Conservation (phyloP, 2,329 filamentous ascomycete genomes). For the Fusarium continuum region DNA sequence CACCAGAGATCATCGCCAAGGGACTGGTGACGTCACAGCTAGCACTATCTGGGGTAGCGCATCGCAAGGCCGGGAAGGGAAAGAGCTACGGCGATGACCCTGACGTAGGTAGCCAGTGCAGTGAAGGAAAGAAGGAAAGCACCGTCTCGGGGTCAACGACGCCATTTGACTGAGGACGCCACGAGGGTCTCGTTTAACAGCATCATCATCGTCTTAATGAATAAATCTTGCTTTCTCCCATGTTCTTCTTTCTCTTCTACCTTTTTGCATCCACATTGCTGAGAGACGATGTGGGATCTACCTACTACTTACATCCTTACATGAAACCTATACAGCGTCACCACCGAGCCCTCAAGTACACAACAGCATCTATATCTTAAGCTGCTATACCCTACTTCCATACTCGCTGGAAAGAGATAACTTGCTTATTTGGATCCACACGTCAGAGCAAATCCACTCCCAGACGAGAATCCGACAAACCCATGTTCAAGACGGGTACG, state of each 20-base stretch:
- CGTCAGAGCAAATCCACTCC: slow-evolving; percentile 19
- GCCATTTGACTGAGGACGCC: slow-evolving; percentile 29
- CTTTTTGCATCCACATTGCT: not conserved
- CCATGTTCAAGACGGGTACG: slow-evolving; percentile 16
- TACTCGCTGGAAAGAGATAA: slow-evolving; percentile 21
- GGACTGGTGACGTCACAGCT: slow-evolving; percentile 38
- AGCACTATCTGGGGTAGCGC: slow-evolving; percentile 39
- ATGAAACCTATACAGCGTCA: slow-evolving; percentile 14
- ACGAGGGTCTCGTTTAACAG: slow-evolving; percentile 30
- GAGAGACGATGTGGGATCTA: not conserved
- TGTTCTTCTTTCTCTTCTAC: not conserved
- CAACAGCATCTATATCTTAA: not conserved
- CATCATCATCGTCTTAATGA: slow-evolving; percentile 31
- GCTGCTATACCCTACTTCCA: not conserved
- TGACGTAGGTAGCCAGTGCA: slow-evolving; percentile 33
- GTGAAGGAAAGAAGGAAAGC: slow-evolving; percentile 25
- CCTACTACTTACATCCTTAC: slow-evolving; percentile 6
- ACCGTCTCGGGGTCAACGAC: slow-evolving; percentile 33
- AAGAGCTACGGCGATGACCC: slow-evolving; percentile 32
- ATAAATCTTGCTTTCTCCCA: slow-evolving; percentile 38
- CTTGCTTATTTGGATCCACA: slow-evolving; percentile 21
- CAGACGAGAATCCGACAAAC: slow-evolving; percentile 8
- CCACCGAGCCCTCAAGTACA: not conserved
- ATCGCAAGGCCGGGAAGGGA: slow-evolving; percentile 22
- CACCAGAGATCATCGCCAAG: slow-evolving; percentile 39